phyloP scores from a whole-genome alignment of 2,329 filamentous ascomycete genomes.

The Trichophyton schoenleinii region DNA sequence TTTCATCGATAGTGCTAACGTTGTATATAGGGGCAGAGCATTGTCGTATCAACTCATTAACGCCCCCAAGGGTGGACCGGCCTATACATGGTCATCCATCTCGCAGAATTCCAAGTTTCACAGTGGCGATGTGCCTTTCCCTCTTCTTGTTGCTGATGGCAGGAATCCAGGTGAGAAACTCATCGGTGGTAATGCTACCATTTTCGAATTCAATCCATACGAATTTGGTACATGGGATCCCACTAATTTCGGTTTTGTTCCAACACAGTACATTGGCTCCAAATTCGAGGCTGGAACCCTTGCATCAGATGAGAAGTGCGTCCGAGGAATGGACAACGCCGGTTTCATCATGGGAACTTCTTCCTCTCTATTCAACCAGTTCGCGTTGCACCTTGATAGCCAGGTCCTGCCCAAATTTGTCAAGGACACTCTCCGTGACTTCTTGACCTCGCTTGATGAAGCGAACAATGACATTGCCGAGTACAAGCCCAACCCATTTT shows the following conservation, averaged over 20 bases:
- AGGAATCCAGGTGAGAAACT: slow-evolving; percentile 49
- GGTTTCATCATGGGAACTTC: slow-evolving; percentile 80
- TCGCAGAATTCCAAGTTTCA: slow-evolving; percentile 50
- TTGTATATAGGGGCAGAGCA: slow-evolving; percentile 48
- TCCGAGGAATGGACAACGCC: slow-evolving; percentile 69
- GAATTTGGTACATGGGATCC: slow-evolving; percentile 70
- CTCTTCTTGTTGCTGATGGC: slow-evolving; percentile 58
- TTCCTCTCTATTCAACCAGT: slow-evolving; percentile 70
- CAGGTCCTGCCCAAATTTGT: slow-evolving; percentile 40
- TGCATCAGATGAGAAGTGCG: slow-evolving; percentile 46
- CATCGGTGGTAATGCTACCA: slow-evolving; percentile 58
- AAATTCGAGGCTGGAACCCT: slow-evolving; percentile 55
- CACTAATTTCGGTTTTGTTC: slow-evolving; percentile 57
- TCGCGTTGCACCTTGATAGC: slow-evolving; percentile 53
- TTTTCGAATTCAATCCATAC: slow-evolving; percentile 67
- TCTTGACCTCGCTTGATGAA: slow-evolving; percentile 46
- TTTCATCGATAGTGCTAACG: not conserved
- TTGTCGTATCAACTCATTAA: slow-evolving; percentile 80
- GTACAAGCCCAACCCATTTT: slow-evolving; percentile 67
- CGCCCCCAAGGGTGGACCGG: slow-evolving; percentile 57
- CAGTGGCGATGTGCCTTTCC: slow-evolving; percentile 54
- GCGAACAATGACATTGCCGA: slow-evolving; percentile 60
- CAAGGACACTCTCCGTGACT: slow-evolving; percentile 36
- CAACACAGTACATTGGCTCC: slow-evolving; percentile 58
- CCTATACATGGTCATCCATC: slow-evolving; percentile 74